phyloP scores from a whole-genome alignment of 495 filamentous ascomycete genomes.

The Hypoxylon perforatum region DNA sequence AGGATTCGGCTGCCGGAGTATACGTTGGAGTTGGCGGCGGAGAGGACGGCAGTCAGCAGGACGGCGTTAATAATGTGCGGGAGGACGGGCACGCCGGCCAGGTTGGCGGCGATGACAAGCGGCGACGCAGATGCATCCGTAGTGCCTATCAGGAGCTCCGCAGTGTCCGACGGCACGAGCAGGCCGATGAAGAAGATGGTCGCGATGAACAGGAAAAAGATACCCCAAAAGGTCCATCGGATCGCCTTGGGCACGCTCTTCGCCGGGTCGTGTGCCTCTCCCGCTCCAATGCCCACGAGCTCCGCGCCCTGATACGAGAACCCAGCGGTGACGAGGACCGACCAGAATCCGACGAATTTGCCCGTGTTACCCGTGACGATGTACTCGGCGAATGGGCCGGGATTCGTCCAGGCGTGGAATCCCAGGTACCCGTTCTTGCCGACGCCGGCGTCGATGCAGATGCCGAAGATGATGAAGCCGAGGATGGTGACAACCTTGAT shows the following conservation, averaged over 20 bases:
- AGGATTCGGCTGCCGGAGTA: constrained; percentile 74
- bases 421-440: constrained; percentile 74
- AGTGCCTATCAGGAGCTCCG: constrained; percentile 59
- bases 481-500: constrained; percentile 81
- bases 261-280: constrained; percentile 71
- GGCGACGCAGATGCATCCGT: constrained; percentile 70
- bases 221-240: constrained; percentile 66
- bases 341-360: constrained; percentile 60
- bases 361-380: constrained; percentile 55
- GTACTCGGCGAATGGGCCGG: constrained; percentile 73
- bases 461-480: constrained; percentile 72
- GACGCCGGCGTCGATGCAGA: constrained; percentile 75
- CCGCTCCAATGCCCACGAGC: constrained; percentile 73
- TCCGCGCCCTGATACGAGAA: constrained; percentile 67
- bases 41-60: constrained; percentile 69
- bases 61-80: constrained; percentile 79
- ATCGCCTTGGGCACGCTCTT: constrained; percentile 65
- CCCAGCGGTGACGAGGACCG: constrained; percentile 58
- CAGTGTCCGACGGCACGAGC: constrained; percentile 68
- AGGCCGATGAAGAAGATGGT: constrained; percentile 76
- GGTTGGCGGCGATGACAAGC: constrained; percentile 73
- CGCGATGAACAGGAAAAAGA: constrained; percentile 74
- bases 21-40: constrained; percentile 66
- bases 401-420: constrained; percentile 76
- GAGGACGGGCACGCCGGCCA: constrained; percentile 72